Evolutionary conservation across 148 eudicot genomes (phyloP), one percentile per base, ranked within the genome.

Genomic region (Cornus florida): DNA sequence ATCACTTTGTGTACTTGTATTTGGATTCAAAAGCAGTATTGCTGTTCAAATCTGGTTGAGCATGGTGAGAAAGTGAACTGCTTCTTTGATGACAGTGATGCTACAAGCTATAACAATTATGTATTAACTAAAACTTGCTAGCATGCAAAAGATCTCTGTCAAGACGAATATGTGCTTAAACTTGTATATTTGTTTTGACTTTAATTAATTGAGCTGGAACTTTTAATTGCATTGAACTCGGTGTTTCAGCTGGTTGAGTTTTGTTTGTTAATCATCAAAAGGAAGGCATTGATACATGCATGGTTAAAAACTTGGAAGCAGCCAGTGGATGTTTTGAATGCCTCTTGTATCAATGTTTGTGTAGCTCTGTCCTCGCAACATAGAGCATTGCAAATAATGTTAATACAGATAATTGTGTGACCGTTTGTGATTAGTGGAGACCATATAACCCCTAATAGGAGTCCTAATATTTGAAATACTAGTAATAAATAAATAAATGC

Each of bases 1-100:
- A 93, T 84, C 97, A 95, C 88, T 95, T 93, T 77, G 88, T 95
- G 77, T 95, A 95, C 87, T 95, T 95, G 89, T 95, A 95, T 88
- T 82, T 95, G 89, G 97, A 95, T 77, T 82, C 92, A 65, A 92
- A 93, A 82, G 97, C 97, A 33, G 92, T 95, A 70, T 85, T 93
- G 84, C 87, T 95, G 70, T 95, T 95, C 92, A 95, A 94, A 84
- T 94, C 98, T 71, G 98, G 98, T 46, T 94, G 85, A 92, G 77
- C 83, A 76, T 64, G 75, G 70, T 69, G 74, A 70, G 16, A 46
- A 12, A 10, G 75, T 8, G 16, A 53, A 67, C 35, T 31, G 41
- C 12, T 9, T 4, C 13, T 22, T 39, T 69, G 79, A 16, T 69
- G 17, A 33, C 43, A 33, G 67, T 72, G 76, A 71, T 70, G 23